A percentile compares a stretch with the other conserved stretches of the same genome.
Conservation (phyloP, 2,329 filamentous ascomycete species). For the Aspergillus sp. region DNA sequence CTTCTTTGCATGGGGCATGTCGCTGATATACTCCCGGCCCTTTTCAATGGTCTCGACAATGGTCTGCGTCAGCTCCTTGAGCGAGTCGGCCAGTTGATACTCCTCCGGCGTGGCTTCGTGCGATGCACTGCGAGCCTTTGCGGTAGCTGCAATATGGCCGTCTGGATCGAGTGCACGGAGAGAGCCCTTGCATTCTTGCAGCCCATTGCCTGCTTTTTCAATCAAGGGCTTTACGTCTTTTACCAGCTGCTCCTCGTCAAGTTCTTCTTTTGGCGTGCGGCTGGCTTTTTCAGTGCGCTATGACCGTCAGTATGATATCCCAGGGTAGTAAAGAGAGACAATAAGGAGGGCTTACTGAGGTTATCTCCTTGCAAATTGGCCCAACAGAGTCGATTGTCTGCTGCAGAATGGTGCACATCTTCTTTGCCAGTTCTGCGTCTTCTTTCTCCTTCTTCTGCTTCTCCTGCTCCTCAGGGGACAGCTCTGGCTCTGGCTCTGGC, state of each 20-base stretch:
- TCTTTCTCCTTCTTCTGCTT: constrained; percentile 62
- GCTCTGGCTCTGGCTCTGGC: background rate
- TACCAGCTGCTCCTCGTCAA: constrained; percentile 86
- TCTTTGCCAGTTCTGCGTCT: no score
- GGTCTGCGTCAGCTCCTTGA: constrained; percentile 79
- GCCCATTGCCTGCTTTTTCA: constrained; percentile 77
- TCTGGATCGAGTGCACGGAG: constrained; percentile 88
- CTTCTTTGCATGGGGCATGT: constrained; percentile 93
- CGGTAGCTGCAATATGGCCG: constrained; percentile 78
- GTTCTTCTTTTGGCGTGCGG: constrained; percentile 61
- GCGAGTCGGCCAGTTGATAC: constrained; percentile 75
- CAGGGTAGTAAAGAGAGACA: no score
- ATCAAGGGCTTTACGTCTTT: constrained; percentile 83
- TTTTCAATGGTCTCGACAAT: constrained; percentile 82
- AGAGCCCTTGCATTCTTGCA: constrained; percentile 81
- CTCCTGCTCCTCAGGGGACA: constrained; percentile 39
- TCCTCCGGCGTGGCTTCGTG: constrained; percentile 80
- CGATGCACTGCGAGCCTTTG: constrained; percentile 74
- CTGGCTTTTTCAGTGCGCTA: constrained; percentile 49
- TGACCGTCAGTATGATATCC: constrained; percentile 61
- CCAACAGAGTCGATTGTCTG: no score
- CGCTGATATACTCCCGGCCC: constrained; percentile 81
- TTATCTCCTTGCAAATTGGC: no score
- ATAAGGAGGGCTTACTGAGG: no score
- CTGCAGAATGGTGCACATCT: no score